Conservation (phyloP, 148 eudicot species). For the Talinum fruticosum region DNA sequence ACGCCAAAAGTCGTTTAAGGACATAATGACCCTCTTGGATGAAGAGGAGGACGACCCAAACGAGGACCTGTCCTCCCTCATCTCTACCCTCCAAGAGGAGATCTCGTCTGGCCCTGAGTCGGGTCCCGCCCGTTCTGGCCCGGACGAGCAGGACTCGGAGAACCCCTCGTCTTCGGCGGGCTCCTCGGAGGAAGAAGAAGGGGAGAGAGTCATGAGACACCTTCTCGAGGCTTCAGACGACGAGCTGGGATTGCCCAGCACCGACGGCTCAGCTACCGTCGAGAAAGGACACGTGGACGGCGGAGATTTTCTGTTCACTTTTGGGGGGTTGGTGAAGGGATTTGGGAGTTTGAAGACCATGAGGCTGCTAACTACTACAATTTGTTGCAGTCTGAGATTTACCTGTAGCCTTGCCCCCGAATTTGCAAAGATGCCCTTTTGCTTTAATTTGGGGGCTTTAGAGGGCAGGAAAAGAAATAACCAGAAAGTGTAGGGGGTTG, state of each 20-base stretch:
- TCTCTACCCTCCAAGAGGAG: slow-evolving; percentile 60
- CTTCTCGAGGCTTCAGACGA: slow-evolving; percentile 96
- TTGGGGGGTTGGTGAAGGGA: slow-evolving; percentile 36
- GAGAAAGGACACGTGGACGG: slow-evolving; percentile 32
- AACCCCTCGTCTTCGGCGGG: slow-evolving; percentile 18
- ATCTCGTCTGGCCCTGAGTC: slow-evolving; percentile 24
- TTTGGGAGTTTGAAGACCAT: slow-evolving; percentile 86
- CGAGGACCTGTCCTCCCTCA: slow-evolving; percentile 49
- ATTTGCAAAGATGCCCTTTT: slow-evolving; percentile 11
- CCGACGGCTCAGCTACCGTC: slow-evolving; percentile 16
- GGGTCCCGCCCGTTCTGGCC: not conserved
- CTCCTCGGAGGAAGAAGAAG: slow-evolving; percentile 32
- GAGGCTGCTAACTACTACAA: slow-evolving; percentile 71
- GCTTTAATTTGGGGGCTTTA: not conserved
- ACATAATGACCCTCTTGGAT: slow-evolving; percentile 58
- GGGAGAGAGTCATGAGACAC: slow-evolving; percentile 60
- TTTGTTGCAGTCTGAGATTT: slow-evolving; percentile 63
- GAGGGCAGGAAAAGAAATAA: slow-evolving; percentile 22
- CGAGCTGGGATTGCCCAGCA: slow-evolving; percentile 76
- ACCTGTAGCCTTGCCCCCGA: slow-evolving; percentile 34
- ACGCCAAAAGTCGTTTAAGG: slow-evolving; percentile 46
- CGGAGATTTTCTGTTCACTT: slow-evolving; percentile 28
- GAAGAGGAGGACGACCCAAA: slow-evolving; percentile 50
- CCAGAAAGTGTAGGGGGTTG: slow-evolving; percentile 18
- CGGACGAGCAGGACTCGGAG: slow-evolving; percentile 19